Percentiles rank a stretch among this genome's conserved stretches.
These are phyloP conservation scores for Maudiozyma turicensis DNA, from an alignment of 805 yeast genomes.

Conservation along the genomic window DNA sequence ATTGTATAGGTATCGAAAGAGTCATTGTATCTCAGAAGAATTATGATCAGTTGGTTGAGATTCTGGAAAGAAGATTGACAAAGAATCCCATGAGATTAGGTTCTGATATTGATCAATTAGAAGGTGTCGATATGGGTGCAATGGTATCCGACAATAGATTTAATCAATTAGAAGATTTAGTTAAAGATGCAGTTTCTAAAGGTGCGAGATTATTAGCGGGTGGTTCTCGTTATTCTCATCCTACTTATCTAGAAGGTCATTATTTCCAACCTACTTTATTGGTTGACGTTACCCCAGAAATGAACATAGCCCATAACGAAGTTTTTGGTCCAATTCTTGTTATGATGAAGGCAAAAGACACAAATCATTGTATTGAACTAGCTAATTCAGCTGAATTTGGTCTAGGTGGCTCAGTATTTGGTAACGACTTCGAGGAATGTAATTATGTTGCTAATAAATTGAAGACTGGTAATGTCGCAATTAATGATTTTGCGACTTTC, in stretches of 20 bases:
- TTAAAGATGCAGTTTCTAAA: slow-evolving; percentile 60
- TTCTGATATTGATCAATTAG: slow-evolving; percentile 83
- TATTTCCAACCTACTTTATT: slow-evolving; percentile 86
- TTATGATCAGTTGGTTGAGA: slow-evolving; percentile 52
- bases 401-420: slow-evolving; percentile 85
- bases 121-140: slow-evolving; percentile 94
- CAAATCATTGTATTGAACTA: slow-evolving; percentile 59
- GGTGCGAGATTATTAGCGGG: slow-evolving; percentile 83
- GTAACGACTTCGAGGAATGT: slow-evolving; percentile 48
- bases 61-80: slow-evolving; percentile 48
- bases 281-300: slow-evolving; percentile 65
- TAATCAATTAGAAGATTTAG: slow-evolving; percentile 51
- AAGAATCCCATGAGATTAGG: slow-evolving; percentile 55
- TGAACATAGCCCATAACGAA: slow-evolving; percentile 80
- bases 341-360: slow-evolving; percentile 58
- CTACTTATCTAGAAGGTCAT: slow-evolving; percentile 91
- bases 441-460: slow-evolving; percentile 54
- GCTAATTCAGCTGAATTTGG: slow-evolving; percentile 87
- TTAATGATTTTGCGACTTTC: slow-evolving; percentile 95
- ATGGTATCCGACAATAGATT: slow-evolving; percentile 76
- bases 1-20: slow-evolving; percentile 95
- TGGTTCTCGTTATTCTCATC: slow-evolving; percentile 73
- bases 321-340: slow-evolving; percentile 91
- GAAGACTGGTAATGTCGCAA: slow-evolving; percentile 86
- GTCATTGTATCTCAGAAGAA: slow-evolving; percentile 69